phyloP scores from a whole-genome alignment of 441 rosid genomes.

The Populus hybrid region DNA sequence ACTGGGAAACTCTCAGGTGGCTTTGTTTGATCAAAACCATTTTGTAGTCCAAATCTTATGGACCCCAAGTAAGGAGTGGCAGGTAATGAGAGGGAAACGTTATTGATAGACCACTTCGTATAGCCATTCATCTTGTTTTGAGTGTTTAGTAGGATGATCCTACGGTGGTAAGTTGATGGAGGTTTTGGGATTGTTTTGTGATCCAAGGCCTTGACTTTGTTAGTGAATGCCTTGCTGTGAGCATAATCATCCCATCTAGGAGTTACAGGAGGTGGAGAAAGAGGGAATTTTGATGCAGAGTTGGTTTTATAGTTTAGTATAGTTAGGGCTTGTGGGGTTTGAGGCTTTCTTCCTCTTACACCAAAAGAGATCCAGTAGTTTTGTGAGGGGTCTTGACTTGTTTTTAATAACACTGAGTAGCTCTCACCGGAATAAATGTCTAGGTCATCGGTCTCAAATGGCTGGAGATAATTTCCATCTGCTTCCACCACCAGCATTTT shows the following conservation, averaged over 20 bases:
- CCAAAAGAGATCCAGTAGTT: slow-evolving; percentile 69
- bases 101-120: slow-evolving; percentile 72
- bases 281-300: slow-evolving; percentile 35
- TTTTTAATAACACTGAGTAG: slow-evolving; percentile 61
- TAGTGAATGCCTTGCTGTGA: slow-evolving; percentile 46
- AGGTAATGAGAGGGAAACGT: slow-evolving; percentile 54
- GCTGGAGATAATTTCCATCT: slow-evolving; percentile 70
- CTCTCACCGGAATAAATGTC: slow-evolving; percentile 81
- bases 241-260: slow-evolving; percentile 63
- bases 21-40: slow-evolving; percentile 30
- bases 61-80: slow-evolving; percentile 78
- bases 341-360: slow-evolving; percentile 57
- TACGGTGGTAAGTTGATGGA: slow-evolving; percentile 32
- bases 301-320: slow-evolving; percentile 48
- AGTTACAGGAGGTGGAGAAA: slow-evolving; percentile 48
- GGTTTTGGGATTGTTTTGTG: slow-evolving; percentile 40
- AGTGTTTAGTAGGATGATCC: slow-evolving; percentile 61
- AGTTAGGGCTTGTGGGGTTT: slow-evolving; percentile 55
- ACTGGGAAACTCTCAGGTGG: slow-evolving; percentile 46
- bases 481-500: slow-evolving; percentile 77
- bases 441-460: slow-evolving; percentile 48
- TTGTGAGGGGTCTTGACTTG: slow-evolving; percentile 43
- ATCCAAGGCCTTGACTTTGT: slow-evolving; percentile 27
- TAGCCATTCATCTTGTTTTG: slow-evolving; percentile 53
- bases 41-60: slow-evolving; percentile 39